Conservation (phyloP, 2,329 filamentous ascomycete genomes). For the Penicillium fuscoglaucum region DNA sequence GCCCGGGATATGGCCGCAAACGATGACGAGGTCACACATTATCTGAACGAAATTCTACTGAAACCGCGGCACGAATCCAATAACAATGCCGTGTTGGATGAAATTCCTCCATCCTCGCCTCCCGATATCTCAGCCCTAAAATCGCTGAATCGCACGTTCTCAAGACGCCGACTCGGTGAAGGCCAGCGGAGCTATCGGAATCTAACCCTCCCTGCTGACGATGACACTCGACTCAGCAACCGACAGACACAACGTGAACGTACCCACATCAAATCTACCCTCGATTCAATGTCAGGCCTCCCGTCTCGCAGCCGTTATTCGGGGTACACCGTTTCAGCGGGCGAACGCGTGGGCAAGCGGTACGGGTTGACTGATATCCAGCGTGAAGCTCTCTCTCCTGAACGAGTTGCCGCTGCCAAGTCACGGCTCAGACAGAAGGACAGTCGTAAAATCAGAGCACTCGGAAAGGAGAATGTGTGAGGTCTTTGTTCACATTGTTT, state of each 20-base stretch:
- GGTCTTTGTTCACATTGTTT: neutral
- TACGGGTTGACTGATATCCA: constrained; percentile 25
- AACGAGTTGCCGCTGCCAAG: constrained; percentile 37
- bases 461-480: constrained; percentile 37
- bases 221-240: constrained; percentile 19
- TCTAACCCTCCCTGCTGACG: constrained; percentile 25
- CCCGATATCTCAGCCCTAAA: constrained; percentile 31
- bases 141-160: constrained; percentile 20
- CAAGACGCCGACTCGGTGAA: constrained; percentile 27
- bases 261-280: constrained; percentile 30
- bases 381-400: constrained; percentile 31
- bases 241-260: constrained; percentile 25
- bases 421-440: constrained; percentile 37
- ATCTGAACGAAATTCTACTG: constrained; percentile 24
- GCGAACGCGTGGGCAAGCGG: constrained; percentile 25
- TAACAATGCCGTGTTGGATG: constrained; percentile 10
- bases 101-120: constrained; percentile 35
- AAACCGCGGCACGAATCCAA: constrained; percentile 16
- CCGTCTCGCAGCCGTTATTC: constrained; percentile 17
- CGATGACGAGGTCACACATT: constrained; percentile 31
- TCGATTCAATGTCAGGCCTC: constrained; percentile 31
- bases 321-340: constrained; percentile 22
- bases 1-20: constrained; percentile 27
- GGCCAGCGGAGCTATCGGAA: constrained; percentile 27
- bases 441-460: constrained; percentile 25